phyloP scores from a whole-genome alignment of 2,329 filamentous ascomycete species.

The Laburnicola sp. region DNA sequence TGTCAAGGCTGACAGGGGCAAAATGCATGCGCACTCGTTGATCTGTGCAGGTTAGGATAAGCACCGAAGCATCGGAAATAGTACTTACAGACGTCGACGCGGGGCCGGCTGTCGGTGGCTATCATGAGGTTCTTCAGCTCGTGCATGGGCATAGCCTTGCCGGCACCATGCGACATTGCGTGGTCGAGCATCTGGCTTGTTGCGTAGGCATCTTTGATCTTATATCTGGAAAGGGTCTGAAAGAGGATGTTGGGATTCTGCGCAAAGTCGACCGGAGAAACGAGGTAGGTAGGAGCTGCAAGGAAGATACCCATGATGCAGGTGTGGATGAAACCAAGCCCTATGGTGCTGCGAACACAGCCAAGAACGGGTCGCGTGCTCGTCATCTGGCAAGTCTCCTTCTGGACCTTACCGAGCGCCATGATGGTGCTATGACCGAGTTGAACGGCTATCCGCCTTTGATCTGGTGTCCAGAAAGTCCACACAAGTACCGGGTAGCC shows the following conservation, averaged over 20 bases:
- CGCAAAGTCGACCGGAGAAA: constrained; percentile 96
- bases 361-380: constrained; percentile 93
- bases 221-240: constrained; percentile 88
- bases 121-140: constrained; percentile 99
- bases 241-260: constrained; percentile 92
- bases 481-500: constrained; percentile 89
- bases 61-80: background rate
- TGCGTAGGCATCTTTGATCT: constrained; percentile 99
- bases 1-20: constrained; percentile 80
- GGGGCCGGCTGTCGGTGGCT: constrained; percentile 81
- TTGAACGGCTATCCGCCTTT: constrained; percentile 90
- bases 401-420: constrained; percentile 98
- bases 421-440: constrained; percentile 93
- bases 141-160: constrained; percentile 89
- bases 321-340: constrained; percentile 94
- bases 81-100: constrained; percentile 76
- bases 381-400: constrained; percentile 99
- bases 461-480: constrained; percentile 99
- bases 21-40: constrained; percentile 94
- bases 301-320: constrained; percentile 96
- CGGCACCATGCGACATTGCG: constrained; percentile 82
- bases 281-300: constrained; percentile 89
- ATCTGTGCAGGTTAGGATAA: constrained; percentile 52
- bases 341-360: constrained; percentile 92
- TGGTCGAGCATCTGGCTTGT: constrained; percentile 99